These are phyloP conservation scores for Jimgerdemannia lactiflua DNA, from an alignment of 192 early-diverging fungal species.

Conservation along the genomic window DNA sequence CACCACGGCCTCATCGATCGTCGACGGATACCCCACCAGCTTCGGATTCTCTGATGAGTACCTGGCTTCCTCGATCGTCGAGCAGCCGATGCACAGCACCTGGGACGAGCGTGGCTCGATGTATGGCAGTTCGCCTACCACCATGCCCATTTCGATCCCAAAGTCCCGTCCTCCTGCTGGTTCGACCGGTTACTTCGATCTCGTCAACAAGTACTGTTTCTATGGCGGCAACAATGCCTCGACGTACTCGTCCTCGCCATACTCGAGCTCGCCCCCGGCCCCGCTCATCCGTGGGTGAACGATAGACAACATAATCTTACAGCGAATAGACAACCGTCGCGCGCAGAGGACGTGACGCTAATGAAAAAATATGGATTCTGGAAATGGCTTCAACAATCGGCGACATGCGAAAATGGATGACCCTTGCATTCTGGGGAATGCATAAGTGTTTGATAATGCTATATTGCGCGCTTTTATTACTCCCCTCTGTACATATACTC, in stretches of 20 bases:
- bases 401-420: too few relatives aligned
- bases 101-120: too few relatives aligned
- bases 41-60: background rate
- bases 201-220: conserved; percentile 57
- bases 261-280: conserved; percentile 6
- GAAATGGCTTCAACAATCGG: too few relatives aligned
- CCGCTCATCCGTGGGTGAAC: conserved; percentile 10
- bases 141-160: conserved; percentile 9
- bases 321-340: too few relatives aligned
- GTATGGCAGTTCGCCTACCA: background rate
- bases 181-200: conserved; percentile 45
- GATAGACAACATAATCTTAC: background rate
- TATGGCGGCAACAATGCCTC: conserved; percentile 33
- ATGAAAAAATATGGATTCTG: too few relatives aligned
- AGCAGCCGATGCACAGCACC: background rate
- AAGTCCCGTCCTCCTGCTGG: conserved; percentile 28
- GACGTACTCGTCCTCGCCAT: conserved; percentile 21
- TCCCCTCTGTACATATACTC: too few relatives aligned
- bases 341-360: too few relatives aligned
- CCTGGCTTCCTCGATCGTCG: background rate
- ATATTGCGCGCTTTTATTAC: too few relatives aligned
- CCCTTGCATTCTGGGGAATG: too few relatives aligned
- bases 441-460: too few relatives aligned
- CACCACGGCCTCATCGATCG: background rate
- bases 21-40: background rate